A percentile compares a stretch with the other conserved stretches of the same genome.
These are phyloP conservation scores for Aegilops sharonensis DNA, from an alignment of 176 grass and related monocot species.

Conservation along the genomic window DNA sequence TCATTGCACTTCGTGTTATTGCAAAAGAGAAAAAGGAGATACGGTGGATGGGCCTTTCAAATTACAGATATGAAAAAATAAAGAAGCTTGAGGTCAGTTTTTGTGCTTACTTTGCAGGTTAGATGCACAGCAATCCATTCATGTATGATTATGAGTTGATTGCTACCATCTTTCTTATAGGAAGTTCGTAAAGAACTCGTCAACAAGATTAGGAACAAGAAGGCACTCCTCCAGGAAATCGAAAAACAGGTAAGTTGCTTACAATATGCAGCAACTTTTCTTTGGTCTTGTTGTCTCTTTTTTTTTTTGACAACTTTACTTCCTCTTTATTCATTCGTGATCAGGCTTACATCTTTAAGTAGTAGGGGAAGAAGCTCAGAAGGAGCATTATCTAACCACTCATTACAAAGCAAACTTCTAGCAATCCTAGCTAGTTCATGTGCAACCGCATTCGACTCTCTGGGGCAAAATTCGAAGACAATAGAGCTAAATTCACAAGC, in stretches of 20 bases:
- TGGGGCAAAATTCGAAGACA: too few relatives aligned
- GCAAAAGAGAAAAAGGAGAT: slow-evolving; percentile 93
- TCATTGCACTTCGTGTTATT: slow-evolving; percentile 88
- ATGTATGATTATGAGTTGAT: neutral
- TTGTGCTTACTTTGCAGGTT: slow-evolving; percentile 27
- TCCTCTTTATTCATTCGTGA: too few relatives aligned
- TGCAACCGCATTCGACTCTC: too few relatives aligned
- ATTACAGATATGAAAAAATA: slow-evolving; percentile 57
- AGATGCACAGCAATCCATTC: neutral
- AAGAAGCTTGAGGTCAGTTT: slow-evolving; percentile 72
- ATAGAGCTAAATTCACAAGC: too few relatives aligned
- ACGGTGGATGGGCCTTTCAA: slow-evolving; percentile 87
- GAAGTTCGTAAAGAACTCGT: slow-evolving; percentile 55
- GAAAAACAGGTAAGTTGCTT: slow-evolving; percentile 78
- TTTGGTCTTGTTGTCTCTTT: slow-evolving; percentile 26
- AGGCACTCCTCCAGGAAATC: slow-evolving; percentile 68
- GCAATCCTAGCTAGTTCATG: too few relatives aligned
- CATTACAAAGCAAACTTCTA: too few relatives aligned
- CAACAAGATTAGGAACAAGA: slow-evolving; percentile 72
- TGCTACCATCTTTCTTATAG: slow-evolving; percentile 43
- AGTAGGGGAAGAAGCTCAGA: too few relatives aligned
- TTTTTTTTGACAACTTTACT: too few relatives aligned
- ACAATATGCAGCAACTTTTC: neutral
- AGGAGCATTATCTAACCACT: too few relatives aligned
- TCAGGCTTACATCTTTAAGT: too few relatives aligned